Conservation (phyloP, 139 green algal species). For the Raphidocelis subcapitata region DNA sequence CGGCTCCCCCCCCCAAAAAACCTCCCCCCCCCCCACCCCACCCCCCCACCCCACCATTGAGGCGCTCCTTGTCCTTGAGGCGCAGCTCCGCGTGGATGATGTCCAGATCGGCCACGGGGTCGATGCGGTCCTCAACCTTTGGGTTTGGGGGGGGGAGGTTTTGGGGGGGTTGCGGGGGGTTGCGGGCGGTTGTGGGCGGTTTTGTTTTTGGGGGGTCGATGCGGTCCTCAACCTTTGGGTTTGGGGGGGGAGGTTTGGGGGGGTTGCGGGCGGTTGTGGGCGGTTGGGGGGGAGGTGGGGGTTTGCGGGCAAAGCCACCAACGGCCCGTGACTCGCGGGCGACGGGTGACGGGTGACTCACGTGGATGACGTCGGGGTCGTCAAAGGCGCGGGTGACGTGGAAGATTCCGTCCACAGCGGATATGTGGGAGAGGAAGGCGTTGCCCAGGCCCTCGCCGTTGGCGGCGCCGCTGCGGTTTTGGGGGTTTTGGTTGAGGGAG, state of each 20-base stretch:
- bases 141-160: no score
- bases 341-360: no score
- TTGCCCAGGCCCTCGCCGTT: slow-evolving; percentile 96
- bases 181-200: no score
- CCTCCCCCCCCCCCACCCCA: no score
- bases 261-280: background rate
- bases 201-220: no score
- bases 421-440: slow-evolving; percentile 96
- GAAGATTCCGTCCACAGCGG: slow-evolving; percentile 96
- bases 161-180: background rate
- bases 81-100: slow-evolving; percentile 95
- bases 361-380: slow-evolving; percentile 73
- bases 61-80: slow-evolving; percentile 74
- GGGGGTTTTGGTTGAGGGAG: background rate
- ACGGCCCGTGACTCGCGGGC: background rate
- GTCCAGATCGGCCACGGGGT: slow-evolving; percentile 96
- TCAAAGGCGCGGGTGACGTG: slow-evolving; percentile 97
- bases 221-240: slow-evolving; percentile 76
- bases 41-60: slow-evolving; percentile 27
- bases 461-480: slow-evolving; percentile 53
- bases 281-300: no score
- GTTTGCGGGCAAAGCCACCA: background rate
- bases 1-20: no score
- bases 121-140: slow-evolving; percentile 87
- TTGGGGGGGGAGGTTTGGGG: no score